Conservation (phyloP, 2,329 filamentous ascomycete species). For the Bipolaris gigantea region DNA sequence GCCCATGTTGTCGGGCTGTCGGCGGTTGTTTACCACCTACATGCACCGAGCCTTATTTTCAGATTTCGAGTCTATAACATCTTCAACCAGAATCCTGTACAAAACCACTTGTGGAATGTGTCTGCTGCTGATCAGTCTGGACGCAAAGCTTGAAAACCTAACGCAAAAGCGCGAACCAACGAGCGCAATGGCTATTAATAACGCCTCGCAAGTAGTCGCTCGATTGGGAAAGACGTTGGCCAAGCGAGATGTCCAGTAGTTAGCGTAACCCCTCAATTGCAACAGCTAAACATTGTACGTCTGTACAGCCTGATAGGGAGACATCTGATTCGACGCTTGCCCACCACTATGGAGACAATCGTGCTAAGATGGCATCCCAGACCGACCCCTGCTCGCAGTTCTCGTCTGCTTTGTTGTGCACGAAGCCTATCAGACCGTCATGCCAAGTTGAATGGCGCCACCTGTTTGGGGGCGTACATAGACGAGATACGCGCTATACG, state of each 20-base stretch:
- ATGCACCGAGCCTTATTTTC: too few species aligned
- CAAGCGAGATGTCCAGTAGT: conserved; percentile 7
- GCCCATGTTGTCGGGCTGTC: too few species aligned
- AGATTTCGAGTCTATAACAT: too few species aligned
- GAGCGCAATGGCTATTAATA: neutral
- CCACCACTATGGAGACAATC: neutral
- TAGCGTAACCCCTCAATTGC: conserved; percentile 5
- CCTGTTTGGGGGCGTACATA: neutral
- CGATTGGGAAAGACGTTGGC: conserved; percentile 14
- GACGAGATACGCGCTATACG: neutral
- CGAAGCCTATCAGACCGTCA: neutral
- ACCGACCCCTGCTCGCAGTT: neutral
- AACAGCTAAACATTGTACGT: neutral
- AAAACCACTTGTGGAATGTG: neutral
- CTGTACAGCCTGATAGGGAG: neutral
- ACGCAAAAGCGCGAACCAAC: neutral
- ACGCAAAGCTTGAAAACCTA: too few species aligned
- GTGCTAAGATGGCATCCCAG: neutral
- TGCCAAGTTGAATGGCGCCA: neutral
- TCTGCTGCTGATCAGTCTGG: neutral
- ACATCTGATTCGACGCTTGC: neutral
- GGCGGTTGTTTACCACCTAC: too few species aligned
- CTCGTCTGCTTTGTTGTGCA: neutral
- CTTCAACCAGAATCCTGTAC: neutral
- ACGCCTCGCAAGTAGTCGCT: conserved; percentile 18